Conservation (phyloP, 2,329 filamentous ascomycete species). For the Ophiocordyceps sinensis region DNA sequence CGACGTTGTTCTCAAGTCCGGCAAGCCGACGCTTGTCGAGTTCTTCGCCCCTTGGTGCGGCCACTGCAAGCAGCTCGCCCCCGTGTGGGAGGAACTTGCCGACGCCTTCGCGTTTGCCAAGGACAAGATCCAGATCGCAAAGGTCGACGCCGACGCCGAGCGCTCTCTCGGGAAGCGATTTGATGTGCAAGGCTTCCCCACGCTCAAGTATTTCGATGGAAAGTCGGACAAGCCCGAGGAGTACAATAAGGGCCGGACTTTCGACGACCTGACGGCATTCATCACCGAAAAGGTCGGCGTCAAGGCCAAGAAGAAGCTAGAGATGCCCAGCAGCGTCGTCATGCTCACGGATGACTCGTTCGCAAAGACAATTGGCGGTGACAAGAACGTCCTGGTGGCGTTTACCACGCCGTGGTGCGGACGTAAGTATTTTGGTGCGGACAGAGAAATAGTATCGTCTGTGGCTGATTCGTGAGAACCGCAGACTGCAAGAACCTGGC, state of each 20-base stretch:
- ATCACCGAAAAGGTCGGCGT: constrained; percentile 77
- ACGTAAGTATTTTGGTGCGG: constrained; percentile 47
- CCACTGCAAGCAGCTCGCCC: constrained; percentile 96
- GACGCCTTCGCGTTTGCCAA: constrained; percentile 55
- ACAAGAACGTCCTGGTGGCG: constrained; percentile 84
- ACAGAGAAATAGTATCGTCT: background rate
- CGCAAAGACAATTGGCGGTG: constrained; percentile 59
- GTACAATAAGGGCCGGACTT: constrained; percentile 74
- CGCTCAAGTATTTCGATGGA: constrained; percentile 94
- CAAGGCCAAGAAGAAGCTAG: constrained; percentile 63
- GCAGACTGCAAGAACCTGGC: constrained; percentile 93
- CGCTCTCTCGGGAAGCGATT: constrained; percentile 73
- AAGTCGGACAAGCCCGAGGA: constrained; percentile 76
- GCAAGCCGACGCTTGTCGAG: constrained; percentile 90
- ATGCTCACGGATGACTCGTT: constrained; percentile 73
- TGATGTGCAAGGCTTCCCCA: constrained; percentile 88
- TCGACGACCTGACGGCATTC: constrained; percentile 72
- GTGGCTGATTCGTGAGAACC: background rate
- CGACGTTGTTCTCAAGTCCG: constrained; percentile 71
- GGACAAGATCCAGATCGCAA: constrained; percentile 71
- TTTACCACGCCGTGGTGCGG: constrained; percentile 99
- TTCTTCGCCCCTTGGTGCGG: constrained; percentile 99
- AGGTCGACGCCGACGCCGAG: constrained; percentile 90
- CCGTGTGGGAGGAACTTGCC: constrained; percentile 85
- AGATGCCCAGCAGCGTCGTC: constrained; percentile 59